These are phyloP conservation scores for Steccherinum ochraceum DNA, from an alignment of 768 basidiomycete genomes.

Conservation along the genomic window DNA sequence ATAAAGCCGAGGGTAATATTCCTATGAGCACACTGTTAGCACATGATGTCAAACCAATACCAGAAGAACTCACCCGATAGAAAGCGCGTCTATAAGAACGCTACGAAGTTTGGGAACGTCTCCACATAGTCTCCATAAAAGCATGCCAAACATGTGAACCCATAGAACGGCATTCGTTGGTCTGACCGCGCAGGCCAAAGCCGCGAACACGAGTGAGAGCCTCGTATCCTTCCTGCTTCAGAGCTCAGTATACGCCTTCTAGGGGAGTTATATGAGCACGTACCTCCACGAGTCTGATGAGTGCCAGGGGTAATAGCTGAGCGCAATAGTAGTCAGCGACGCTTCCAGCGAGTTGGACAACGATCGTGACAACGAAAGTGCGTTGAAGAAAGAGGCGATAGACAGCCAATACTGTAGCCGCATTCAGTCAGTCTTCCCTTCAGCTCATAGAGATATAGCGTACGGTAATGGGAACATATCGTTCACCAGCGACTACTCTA, in stretches of 20 bases:
- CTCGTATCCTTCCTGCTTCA: slow-evolving; percentile 25
- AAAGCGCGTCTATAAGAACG: slow-evolving; percentile 33
- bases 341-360: slow-evolving; percentile 93
- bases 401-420: slow-evolving; percentile 64
- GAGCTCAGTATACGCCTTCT: slow-evolving; percentile 12
- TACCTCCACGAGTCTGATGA: slow-evolving; percentile 15
- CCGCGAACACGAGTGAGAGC: slow-evolving; percentile 51
- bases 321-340: slow-evolving; percentile 71
- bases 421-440: slow-evolving; percentile 1
- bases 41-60: slow-evolving; percentile 1
- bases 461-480: slow-evolving; percentile 51
- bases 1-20: slow-evolving; percentile 7
- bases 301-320: slow-evolving; percentile 75
- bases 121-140: slow-evolving; percentile 49
- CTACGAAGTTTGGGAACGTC: slow-evolving; percentile 23
- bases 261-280: background rate
- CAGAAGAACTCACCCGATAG: slow-evolving; percentile 39
- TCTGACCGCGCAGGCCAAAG: slow-evolving; percentile 74
- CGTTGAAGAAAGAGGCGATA: slow-evolving; percentile 83
- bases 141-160: slow-evolving; percentile 56
- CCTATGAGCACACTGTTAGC: slow-evolving; percentile 5
- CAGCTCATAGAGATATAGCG: background rate
- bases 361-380: slow-evolving; percentile 76
- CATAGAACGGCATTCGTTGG: slow-evolving; percentile 88
- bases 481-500: slow-evolving; percentile 45